Base-by-base conservation (phyloP, 2,329 filamentous ascomycete genomes). In the Alternaria postmessia region DNA sequence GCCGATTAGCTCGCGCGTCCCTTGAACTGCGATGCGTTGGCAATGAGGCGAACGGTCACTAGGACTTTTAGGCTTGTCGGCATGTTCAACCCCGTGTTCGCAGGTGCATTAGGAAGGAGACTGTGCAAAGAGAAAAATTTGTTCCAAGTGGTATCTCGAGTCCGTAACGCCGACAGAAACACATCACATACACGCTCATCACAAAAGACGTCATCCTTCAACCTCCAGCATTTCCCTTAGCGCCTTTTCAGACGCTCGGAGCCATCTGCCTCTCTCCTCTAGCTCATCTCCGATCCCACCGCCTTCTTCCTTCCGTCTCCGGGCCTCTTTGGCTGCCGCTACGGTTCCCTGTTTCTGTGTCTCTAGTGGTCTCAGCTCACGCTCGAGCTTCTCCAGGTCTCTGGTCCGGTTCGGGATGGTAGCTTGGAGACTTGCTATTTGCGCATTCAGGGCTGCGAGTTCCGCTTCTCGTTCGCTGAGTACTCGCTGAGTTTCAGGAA, bases 221-320 rank as follows among this genome's bases (percentile, higher is more conserved):
- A 88, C 81, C 65, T 88, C 87, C 67, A 93, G 73, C 79, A 91
- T 87, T 59, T 86, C 83, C 71, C 81, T 87, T 75, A 93, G 75
- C 14, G 79, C 85, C 8, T 81, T 80, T 72, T 93, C 90, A n/a
- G 87, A 88, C 18, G 88, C 89, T 66, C 87, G 86, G 79, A 89
- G 88, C 91, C 91, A 94, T 66, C 91, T 83, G 6, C 89, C 91
- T 68, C 88, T 85, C 77, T 91, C 89, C 75, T 94, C 91, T 32
- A 93, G 76, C 70, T 94, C 90, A 69, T 93, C 91, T 16, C 87
- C 87, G 42, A 88, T 86, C 6, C 89, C 89, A 7, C 89, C 80
- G 8, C 88, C 73, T 74, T 84, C 76, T 70, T 92, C 90, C 75
- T 88, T 90, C 69, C 89, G 84, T 71, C 87, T 83, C 75, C 84